phyloP scores from a whole-genome alignment of 495 filamentous ascomycete genomes.

The Penicillium pulvis region DNA sequence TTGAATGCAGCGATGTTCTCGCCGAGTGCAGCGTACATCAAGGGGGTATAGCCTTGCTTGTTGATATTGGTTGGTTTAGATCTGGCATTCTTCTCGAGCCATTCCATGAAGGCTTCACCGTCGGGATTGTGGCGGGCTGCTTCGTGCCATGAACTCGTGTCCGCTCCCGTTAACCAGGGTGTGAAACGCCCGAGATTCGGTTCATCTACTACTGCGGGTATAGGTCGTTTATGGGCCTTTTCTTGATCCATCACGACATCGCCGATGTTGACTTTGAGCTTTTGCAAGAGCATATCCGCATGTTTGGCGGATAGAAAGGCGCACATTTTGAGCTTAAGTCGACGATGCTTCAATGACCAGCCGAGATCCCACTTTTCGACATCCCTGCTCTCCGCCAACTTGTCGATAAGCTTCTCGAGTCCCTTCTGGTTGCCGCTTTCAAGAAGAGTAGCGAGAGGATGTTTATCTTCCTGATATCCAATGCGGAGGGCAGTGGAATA shows the following conservation, averaged over 20 bases:
- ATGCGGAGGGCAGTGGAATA: neutral
- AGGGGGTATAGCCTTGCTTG: neutral
- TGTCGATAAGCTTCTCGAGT: neutral
- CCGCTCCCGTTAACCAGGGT: no score
- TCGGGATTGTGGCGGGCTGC: neutral
- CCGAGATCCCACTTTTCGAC: neutral
- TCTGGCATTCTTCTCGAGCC: neutral
- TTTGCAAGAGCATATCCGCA: neutral
- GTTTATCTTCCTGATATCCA: neutral
- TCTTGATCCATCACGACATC: neutral
- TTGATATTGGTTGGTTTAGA: neutral
- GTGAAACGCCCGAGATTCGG: no score
- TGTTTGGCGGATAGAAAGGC: neutral
- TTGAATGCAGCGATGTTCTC: neutral
- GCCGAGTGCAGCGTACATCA: neutral
- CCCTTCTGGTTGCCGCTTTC: neutral
- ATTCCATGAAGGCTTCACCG: conserved; percentile 2
- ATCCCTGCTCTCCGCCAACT: neutral
- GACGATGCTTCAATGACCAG: neutral
- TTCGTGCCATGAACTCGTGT: conserved; percentile 5
- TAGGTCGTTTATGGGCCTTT: neutral
- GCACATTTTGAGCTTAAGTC: neutral
- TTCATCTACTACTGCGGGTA: no score
- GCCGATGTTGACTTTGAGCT: neutral
- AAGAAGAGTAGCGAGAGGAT: neutral